Base-by-base conservation (phyloP, 768 basidiomycete species). In the Chlorophyllum brunneum region DNA sequence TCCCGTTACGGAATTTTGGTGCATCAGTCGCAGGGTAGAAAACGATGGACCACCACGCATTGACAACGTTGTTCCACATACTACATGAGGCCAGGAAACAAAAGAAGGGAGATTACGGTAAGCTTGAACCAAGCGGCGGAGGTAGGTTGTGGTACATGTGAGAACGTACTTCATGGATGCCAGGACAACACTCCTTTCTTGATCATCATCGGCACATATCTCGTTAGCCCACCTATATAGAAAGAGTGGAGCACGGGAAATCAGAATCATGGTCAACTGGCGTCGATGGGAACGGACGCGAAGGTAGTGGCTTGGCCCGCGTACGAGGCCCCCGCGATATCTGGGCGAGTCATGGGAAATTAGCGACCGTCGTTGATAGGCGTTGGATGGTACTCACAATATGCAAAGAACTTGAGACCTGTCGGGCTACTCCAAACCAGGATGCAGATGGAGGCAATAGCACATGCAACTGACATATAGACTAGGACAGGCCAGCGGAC, bases 261-360 rank as follows among this genome's bases (percentile, higher is more conserved):
- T 18, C 31, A 22, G 54, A 40, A 55, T 41, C 30, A 43, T 31
- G 44, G n/a, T 15, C 2, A 26, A 27, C 29, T 22, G 42, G 18
- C 13, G 46, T 48, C 38, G 33, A 34, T 33, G 27, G 26, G 30
- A 16, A 71, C 80, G 48, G 56, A 83, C 78, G 83, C 82, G 60
- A 89, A 88, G 22, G 86, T 90, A 15, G 80, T 81, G 5, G 86
- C 88, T 62, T 89, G 88, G 8, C 87, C 86, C 0, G 85, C 77
- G 60, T 84, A 90, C 5, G 84, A 80, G 13, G 85, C 82, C 1
- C 86, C 85, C 4, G 80, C 77, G 8, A 81, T 60, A 62, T 82
- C 78, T 82, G 48, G 11, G 15, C 38, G 10, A 29, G 29, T 13
- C 7, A 16, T 47, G 8, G 20, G 30, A 18, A 29, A 23, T 37